phyloP scores from a whole-genome alignment of 2,329 filamentous ascomycete genomes.

The Teratosphaeria epicoccoides region DNA sequence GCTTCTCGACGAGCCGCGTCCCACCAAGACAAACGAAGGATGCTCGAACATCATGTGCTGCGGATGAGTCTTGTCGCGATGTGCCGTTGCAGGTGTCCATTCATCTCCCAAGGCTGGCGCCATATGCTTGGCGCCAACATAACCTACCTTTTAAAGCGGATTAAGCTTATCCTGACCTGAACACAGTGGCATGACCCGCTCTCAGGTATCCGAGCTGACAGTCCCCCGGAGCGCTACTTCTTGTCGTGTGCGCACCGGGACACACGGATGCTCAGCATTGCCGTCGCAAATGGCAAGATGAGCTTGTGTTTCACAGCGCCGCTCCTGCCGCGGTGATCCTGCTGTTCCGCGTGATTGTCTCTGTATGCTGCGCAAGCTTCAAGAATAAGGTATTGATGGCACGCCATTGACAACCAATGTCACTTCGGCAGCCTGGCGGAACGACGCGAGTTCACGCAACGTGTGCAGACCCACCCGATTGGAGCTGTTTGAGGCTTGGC shows the following conservation, averaged over 20 bases:
- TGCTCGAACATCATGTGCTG: background rate
- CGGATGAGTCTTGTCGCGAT: background rate
- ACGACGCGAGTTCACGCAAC: background rate
- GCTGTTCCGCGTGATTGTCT: background rate
- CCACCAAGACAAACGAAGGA: background rate
- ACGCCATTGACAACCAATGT: background rate
- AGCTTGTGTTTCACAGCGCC: background rate
- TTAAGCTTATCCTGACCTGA: background rate
- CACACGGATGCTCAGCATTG: background rate
- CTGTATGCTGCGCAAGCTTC: background rate
- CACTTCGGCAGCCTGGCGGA: background rate
- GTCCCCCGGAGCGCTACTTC: background rate
- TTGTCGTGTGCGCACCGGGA: background rate
- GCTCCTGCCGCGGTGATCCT: background rate
- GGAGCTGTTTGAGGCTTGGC: background rate
- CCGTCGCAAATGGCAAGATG: background rate
- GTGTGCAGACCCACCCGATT: background rate
- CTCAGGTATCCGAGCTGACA: background rate
- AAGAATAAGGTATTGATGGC: background rate
- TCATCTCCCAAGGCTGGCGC: background rate
- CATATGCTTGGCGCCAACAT: background rate
- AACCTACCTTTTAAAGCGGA: background rate
- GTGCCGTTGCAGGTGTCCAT: background rate
- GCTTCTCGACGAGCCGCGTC: background rate
- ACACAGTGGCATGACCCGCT: too few species aligned